A percentile compares a stretch with the other conserved stretches of the same genome.
These are phyloP conservation scores for Geranomyces variabilis DNA, from an alignment of 192 early-diverging fungal genomes.

Conservation along the genomic window DNA sequence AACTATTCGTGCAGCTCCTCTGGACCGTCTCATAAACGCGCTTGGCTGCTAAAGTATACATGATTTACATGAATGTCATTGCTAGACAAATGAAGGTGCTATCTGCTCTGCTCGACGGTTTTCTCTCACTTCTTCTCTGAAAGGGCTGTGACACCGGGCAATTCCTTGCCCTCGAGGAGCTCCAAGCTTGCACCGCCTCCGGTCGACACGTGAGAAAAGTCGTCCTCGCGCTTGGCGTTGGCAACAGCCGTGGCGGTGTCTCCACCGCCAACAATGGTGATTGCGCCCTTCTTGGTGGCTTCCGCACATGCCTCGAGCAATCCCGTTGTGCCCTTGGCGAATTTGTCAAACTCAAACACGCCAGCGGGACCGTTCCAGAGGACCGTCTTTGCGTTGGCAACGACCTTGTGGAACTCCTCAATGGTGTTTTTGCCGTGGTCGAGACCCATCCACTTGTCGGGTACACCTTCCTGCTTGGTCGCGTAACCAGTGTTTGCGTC, in stretches of 20 bases:
- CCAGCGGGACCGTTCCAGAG: constrained; percentile 97
- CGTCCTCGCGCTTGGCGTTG: constrained; percentile 78
- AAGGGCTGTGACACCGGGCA: constrained; percentile 62
- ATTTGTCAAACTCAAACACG: constrained; percentile 97
- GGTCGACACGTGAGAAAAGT: constrained; percentile 92
- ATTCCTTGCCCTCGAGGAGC: constrained; percentile 90
- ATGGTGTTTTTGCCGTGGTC: constrained; percentile 87
- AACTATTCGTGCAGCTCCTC: no score
- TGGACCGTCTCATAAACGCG: no score
- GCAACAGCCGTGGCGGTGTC: constrained; percentile 97
- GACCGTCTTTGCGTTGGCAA: constrained; percentile 84
- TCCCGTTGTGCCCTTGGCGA: constrained; percentile 81
- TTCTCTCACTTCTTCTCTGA: constrained; percentile 19
- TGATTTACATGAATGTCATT: no score
- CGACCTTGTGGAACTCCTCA: constrained; percentile 67
- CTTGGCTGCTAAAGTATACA: no score
- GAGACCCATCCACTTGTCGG: constrained; percentile 89
- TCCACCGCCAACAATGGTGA: constrained; percentile 94
- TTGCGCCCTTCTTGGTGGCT: constrained; percentile 83
- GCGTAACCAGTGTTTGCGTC: constrained; percentile 81
- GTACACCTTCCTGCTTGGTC: constrained; percentile 87
- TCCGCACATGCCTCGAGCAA: constrained; percentile 84
- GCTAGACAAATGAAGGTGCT: no score
- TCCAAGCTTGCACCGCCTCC: constrained; percentile 97
- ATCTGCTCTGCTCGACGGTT: neutral